phyloP scores from a whole-genome alignment of 2,329 filamentous ascomycete species.

The Tolypocladium paradoxum region DNA sequence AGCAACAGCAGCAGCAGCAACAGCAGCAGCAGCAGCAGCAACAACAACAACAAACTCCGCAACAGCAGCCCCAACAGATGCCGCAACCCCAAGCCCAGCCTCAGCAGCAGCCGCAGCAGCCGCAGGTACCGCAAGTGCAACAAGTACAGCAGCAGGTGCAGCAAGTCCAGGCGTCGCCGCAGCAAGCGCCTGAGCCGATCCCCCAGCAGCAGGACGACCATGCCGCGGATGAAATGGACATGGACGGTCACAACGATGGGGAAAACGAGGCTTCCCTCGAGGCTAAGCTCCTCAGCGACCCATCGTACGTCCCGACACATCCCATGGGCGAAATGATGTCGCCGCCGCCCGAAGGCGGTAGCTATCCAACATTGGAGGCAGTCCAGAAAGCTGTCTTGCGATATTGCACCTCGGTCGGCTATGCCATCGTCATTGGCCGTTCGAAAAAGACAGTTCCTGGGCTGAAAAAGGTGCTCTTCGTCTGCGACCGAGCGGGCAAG shows the following conservation, averaged over 20 bases:
- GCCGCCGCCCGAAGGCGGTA: slow-evolving; percentile 52
- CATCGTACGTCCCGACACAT: slow-evolving; percentile 39
- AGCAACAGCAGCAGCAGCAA: slow-evolving; percentile 12
- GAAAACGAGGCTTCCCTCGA: slow-evolving; percentile 35
- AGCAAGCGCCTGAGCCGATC: slow-evolving; percentile 22
- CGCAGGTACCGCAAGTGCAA: slow-evolving; percentile 14
- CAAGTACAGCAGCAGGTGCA: slow-evolving; percentile 21
- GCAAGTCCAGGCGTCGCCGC: slow-evolving; percentile 18
- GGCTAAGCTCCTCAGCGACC: slow-evolving; percentile 35
- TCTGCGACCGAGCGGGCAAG: slow-evolving; percentile 55
- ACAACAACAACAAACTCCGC: slow-evolving; percentile 15
- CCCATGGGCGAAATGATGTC: slow-evolving; percentile 52
- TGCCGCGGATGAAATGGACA: slow-evolving; percentile 39
- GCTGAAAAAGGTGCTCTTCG: slow-evolving; percentile 56
- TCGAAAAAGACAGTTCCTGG: slow-evolving; percentile 59
- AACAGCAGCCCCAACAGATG: slow-evolving; percentile 9
- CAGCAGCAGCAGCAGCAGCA: slow-evolving; percentile 14
- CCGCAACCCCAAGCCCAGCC: slow-evolving; percentile 13
- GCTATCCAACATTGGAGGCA: slow-evolving; percentile 52
- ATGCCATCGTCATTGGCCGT: slow-evolving; percentile 56
- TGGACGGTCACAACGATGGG: slow-evolving; percentile 37
- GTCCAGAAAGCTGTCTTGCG: slow-evolving; percentile 52
- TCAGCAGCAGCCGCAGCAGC: slow-evolving; percentile 4
- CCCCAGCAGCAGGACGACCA: slow-evolving; percentile 30
- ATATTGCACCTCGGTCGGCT: slow-evolving; percentile 58